These are phyloP conservation scores for Inonotus obliquus DNA, from an alignment of 1,284 basidiomycete species.

Conservation along the genomic window DNA sequence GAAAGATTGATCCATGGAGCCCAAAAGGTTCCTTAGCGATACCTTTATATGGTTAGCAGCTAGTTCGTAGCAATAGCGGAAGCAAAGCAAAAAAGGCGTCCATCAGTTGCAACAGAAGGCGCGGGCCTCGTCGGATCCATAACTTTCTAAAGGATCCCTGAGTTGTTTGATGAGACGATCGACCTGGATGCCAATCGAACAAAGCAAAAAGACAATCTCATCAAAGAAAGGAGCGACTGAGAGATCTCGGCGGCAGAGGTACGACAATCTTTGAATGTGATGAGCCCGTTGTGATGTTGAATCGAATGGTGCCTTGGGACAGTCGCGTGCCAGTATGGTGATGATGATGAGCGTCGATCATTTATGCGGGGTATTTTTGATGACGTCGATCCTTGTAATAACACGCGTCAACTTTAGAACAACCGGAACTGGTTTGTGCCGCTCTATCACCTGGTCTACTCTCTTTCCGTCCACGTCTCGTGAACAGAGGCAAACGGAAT, in stretches of 20 bases:
- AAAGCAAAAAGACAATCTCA: constrained; percentile 3
- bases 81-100: background rate
- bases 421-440: background rate
- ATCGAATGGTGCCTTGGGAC: background rate
- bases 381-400: background rate
- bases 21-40: background rate
- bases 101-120: background rate
- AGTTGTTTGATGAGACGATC: background rate
- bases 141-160: background rate
- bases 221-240: background rate
- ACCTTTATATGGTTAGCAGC: too few species aligned
- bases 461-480: constrained; percentile 1
- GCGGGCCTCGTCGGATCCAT: background rate
- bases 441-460: background rate
- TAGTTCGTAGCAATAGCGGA: too few species aligned
- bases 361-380: background rate
- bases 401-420: background rate
- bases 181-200: background rate
- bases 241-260: background rate
- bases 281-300: background rate
- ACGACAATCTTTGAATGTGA: background rate
- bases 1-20: background rate
- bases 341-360: background rate
- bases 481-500: background rate
- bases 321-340: background rate